phyloP scores from a whole-genome alignment of 371 early-diverging fungal genomes.

The Dichotomocladium elegans region DNA sequence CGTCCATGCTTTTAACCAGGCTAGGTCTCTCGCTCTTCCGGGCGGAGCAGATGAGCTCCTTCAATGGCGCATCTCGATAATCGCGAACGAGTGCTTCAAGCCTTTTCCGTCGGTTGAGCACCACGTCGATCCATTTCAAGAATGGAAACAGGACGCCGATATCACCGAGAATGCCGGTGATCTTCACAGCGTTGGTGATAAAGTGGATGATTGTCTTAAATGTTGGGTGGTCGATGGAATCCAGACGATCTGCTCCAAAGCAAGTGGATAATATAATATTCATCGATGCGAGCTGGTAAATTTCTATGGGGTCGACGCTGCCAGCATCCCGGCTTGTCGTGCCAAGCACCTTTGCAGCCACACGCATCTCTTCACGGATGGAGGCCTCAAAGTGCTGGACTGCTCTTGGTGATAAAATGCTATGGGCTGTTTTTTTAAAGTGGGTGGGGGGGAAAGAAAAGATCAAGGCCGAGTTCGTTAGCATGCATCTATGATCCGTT shows the following conservation, averaged over 20 bases:
- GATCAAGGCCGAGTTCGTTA: no score
- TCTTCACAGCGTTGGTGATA: not conserved
- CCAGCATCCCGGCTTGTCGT: not conserved
- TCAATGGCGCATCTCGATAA: conserved; percentile 2
- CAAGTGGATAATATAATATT: conserved; percentile 6
- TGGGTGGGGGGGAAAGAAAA: no score
- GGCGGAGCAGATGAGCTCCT: not conserved
- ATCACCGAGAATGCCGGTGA: conserved; percentile 3
- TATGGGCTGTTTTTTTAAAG: no score
- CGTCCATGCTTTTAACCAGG: conserved; percentile 7
- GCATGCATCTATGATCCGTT: no score
- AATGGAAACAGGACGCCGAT: conserved; percentile 9
- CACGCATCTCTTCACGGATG: not conserved
- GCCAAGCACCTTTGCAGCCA: not conserved
- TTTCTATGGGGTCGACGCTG: conserved; percentile 2
- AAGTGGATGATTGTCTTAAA: conserved; percentile 2
- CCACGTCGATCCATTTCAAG: not conserved
- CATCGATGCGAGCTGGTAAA: conserved; percentile 6
- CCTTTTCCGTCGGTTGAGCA: not conserved
- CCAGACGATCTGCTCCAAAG: conserved; percentile 4
- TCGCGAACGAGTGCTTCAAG: not conserved
- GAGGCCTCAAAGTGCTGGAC: no score
- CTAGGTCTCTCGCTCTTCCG: conserved; percentile 1
- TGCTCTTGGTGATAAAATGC: no score
- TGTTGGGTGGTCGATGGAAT: conserved; percentile 4